A percentile compares a stretch with the other conserved stretches of the same genome.
phyloP scores from a whole-genome alignment of 2,329 filamentous ascomycete species.

The Westerdykella aurantiaca region DNA sequence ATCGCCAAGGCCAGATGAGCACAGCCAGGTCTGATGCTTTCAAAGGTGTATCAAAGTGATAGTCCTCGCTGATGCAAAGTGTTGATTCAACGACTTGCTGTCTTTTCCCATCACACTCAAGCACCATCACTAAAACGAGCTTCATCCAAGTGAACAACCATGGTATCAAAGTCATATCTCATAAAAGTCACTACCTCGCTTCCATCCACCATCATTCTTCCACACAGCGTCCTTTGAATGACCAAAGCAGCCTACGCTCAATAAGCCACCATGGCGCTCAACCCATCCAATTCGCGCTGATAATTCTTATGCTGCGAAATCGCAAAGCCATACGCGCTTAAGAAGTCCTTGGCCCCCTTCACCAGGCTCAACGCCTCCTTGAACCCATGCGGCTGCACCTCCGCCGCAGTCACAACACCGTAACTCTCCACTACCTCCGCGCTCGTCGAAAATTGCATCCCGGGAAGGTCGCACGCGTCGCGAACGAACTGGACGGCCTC shows the following conservation, averaged over 20 bases:
- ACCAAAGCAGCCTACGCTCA: constrained; percentile 41
- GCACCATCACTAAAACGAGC: too few species aligned
- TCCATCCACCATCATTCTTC: too few species aligned
- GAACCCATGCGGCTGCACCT: constrained; percentile 51
- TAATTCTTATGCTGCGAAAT: constrained; percentile 71
- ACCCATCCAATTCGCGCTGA: constrained; percentile 65
- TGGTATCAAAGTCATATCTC: too few species aligned
- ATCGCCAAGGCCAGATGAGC: too few species aligned
- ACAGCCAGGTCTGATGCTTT: too few species aligned
- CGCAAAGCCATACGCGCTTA: constrained; percentile 63
- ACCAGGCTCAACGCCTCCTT: constrained; percentile 58
- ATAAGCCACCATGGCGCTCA: constrained; percentile 63
- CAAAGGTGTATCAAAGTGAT: too few species aligned
- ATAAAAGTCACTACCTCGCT: too few species aligned
- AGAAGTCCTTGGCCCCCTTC: constrained; percentile 63
- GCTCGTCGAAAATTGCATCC: constrained; percentile 46
- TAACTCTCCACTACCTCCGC: constrained; percentile 60
- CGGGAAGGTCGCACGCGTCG: constrained; percentile 42
- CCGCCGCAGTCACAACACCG: constrained; percentile 65
- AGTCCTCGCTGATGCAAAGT: too few species aligned
- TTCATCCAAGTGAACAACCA: too few species aligned
- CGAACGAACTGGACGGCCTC: constrained; percentile 63
- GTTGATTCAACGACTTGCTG: too few species aligned
- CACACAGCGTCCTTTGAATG: too few species aligned
- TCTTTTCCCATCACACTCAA: too few species aligned